Conservation (phyloP, 352 stramenopile species). For the Phytophthora litchii region DNA sequence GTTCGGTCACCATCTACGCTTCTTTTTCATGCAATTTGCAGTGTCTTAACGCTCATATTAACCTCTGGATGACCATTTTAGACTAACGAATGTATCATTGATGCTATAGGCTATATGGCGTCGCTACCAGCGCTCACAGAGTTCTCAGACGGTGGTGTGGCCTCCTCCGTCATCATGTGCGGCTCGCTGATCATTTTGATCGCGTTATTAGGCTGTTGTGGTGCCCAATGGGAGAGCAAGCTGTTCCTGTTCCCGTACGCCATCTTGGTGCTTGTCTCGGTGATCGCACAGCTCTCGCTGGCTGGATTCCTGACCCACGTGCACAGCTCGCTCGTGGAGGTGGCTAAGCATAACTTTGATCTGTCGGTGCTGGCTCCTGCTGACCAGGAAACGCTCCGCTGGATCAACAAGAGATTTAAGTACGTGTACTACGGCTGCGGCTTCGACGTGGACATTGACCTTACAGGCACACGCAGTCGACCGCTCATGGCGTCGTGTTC, state of each 20-base stretch:
- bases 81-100: slow-evolving; percentile 14
- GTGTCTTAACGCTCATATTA: slow-evolving; percentile 1
- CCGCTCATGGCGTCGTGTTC: slow-evolving; percentile 57
- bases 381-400: slow-evolving; percentile 71
- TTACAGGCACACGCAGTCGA: slow-evolving; percentile 41
- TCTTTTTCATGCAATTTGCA: slow-evolving; percentile 5
- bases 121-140: slow-evolving; percentile 78
- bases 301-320: slow-evolving; percentile 85
- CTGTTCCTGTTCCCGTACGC: slow-evolving; percentile 86
- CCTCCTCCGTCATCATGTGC: slow-evolving; percentile 81
- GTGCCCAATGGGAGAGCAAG: slow-evolving; percentile 87
- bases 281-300: slow-evolving; percentile 78
- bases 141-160: slow-evolving; percentile 82
- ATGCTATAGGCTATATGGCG: slow-evolving; percentile 72
- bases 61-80: slow-evolving; percentile 3
- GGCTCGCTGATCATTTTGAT: slow-evolving; percentile 81
- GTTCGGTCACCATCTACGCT: slow-evolving; percentile 32
- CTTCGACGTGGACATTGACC: slow-evolving; percentile 67
- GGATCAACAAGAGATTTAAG: slow-evolving; percentile 83
- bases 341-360: slow-evolving; percentile 76
- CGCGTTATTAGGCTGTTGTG: slow-evolving; percentile 77
- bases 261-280: slow-evolving; percentile 77
- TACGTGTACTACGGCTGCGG: slow-evolving; percentile 77
- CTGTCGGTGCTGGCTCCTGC: slow-evolving; percentile 53
- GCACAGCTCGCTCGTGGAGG: slow-evolving; percentile 69